Evolutionary conservation across 108 stramenopile species (phyloP), one percentile per base, ranked within the genome.

Genomic region (Conticribra guillardii): DNA sequence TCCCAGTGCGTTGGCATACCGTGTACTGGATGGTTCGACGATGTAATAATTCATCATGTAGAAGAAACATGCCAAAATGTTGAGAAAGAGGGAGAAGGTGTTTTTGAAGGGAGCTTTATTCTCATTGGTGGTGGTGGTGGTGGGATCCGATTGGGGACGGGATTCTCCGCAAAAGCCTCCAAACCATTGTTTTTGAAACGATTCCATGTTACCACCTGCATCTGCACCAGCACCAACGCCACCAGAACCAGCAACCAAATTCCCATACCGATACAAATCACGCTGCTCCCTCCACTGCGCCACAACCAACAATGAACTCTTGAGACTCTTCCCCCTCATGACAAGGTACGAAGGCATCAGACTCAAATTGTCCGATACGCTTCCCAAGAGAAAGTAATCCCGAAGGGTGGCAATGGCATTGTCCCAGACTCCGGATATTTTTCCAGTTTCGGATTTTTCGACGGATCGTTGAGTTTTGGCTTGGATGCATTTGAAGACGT

Each of bases 41-140:
- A 97, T 93, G 85, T 97, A 95, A 67, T 97, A 93, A 76, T 95
- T 95, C 84, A 86, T 89, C 83, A 91, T 90, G 79, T 94, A 97
- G 29, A 96, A 71, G 62, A 97, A 93, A 21, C 82, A 87, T 0
- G 87, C 82, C 15, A 85, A 69, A 27, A 97, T 78, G 50, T 88
- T 90, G 69, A 97, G 58, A 52, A 77, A 45, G 47, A 91, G 33
- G 28, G 63, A 22, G 11, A 79, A 69, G 21, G 26, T 51, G 28
- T 69, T 41, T 21, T 67, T 57, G 49, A 53, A 53, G 15, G 77
- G 64, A 23, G 46, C 29, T 28, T 63, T 49, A 41, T 5, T 41
- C 37, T 41, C 37, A 5, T n/a, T n/a, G n/a, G n/a, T n/a, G n/a
- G n/a, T n/a, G 34, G 2, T 22, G 1, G 27, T 11, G 4, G 49